Base-by-base conservation (phyloP, 495 filamentous ascomycete species). In the Pyronema domesticum region DNA sequence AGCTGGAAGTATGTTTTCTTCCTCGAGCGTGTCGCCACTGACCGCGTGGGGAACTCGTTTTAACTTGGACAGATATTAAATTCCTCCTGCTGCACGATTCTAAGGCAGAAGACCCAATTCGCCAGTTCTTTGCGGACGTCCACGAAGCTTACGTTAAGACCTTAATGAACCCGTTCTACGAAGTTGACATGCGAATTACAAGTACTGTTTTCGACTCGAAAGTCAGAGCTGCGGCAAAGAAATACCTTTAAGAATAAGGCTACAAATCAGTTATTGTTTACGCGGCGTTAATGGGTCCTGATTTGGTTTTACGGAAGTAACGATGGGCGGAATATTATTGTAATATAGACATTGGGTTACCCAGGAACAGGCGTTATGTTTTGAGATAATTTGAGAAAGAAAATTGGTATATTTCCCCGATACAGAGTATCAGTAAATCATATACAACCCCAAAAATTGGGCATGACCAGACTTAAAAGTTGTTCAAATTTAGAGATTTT, bases 161-260 rank as follows among this genome's bases (percentile, higher is more conserved):
- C n/a, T 77, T 88, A 39, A 95, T 98, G 91, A 94, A 78, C 67
- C 91, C 91, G 36, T 98, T 98, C 69, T 94, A 93, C 69, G 71
- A 75, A 51, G 74, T 80, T 46, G 85, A 89, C 62, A 83, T 82
- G 77, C 78, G 81, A 66, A 80, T 98, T 35, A 76, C 73, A 67
- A 95, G 86, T 67, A 79, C 85, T 0, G 79, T 95, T 2, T 98
- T 98, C 66, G 74, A 85, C 63, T 66, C 71, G 39, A 78, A 82
- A 68, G 85, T 98, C 3, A 78, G 76, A 9, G 84, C 84, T 34
- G 89, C 87, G 7, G 91, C 86, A 68, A 87, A 83, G 74, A 98
- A 96, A 69, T 96, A 91, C 70, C 67, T 98, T 57, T 53, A 53
- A 36, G 5, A 30, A 30, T 30, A 30, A 30, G 23, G 23, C 5